Percentiles rank a stretch among this genome's conserved stretches.
Evolutionary conservation across 2,329 filamentous ascomycete genomes (phyloP).

Genomic region (Ophiocordyceps polyrhachis-furcata): DNA sequence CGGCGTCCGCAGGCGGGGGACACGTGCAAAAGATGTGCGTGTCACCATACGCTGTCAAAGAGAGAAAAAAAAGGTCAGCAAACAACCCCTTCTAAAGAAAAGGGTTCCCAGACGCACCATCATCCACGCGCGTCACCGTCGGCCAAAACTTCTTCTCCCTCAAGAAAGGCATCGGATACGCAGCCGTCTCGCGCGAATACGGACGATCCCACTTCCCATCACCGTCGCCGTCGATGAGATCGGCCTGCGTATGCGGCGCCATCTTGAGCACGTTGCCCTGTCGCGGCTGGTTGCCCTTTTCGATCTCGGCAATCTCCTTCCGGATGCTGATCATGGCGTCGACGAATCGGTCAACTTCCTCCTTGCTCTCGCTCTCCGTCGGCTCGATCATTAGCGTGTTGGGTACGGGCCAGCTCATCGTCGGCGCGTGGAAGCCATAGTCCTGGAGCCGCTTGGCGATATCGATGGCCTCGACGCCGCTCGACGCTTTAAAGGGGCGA

Average conservation of each 20-base stretch:
- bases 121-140: constrained; percentile 66
- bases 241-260: constrained; percentile 68
- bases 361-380: constrained; percentile 81
- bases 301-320: constrained; percentile 64
- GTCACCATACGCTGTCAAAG: constrained; percentile 57
- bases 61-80: not conserved
- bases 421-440: constrained; percentile 93
- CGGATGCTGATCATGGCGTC: constrained; percentile 79
- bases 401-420: constrained; percentile 90
- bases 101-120: constrained; percentile 39
- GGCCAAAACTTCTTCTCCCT: constrained; percentile 98
- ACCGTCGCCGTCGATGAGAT: constrained; percentile 44
- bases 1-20: constrained; percentile 54
- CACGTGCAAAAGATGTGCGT: constrained; percentile 91
- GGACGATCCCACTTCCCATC: constrained; percentile 55
- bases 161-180: constrained; percentile 67
- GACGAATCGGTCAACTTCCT: constrained; percentile 84
- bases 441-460: constrained; percentile 93
- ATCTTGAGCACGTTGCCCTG: constrained; percentile 77
- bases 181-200: constrained; percentile 67
- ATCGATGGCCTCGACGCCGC: constrained; percentile 79
- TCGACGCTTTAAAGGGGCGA: constrained; percentile 64
- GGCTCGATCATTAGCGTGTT: constrained; percentile 98
- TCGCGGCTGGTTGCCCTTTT: constrained; percentile 56
- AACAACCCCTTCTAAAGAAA: not conserved